These are phyloP conservation scores for Pythium periplocum DNA, from an alignment of 352 stramenopile genomes.

Conservation along the genomic window DNA sequence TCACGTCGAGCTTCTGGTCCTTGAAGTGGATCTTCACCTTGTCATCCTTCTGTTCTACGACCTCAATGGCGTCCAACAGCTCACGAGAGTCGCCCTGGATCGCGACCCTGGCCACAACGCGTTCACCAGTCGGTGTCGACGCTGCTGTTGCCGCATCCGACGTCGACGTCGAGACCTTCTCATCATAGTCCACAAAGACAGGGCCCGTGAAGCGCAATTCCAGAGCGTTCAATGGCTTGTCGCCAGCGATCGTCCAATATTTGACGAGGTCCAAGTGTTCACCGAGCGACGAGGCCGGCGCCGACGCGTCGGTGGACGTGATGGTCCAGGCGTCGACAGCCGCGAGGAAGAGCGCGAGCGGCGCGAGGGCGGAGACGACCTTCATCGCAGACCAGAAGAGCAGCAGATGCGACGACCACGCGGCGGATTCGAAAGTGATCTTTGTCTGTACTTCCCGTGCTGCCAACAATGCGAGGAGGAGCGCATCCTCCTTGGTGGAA, in stretches of 20 bases:
- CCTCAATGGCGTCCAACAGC: constrained; percentile 25
- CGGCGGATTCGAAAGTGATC: too few relatives aligned
- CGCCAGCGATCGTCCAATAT: constrained; percentile 27
- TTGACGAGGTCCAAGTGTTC: constrained; percentile 13
- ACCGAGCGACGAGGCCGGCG: constrained; percentile 2
- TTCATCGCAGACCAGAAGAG: constrained; percentile 2
- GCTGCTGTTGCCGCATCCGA: not conserved
- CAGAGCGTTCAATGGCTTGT: constrained; percentile 16
- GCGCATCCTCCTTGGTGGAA: too few relatives aligned
- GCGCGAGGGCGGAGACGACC: constrained; percentile 3
- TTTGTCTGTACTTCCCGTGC: too few relatives aligned
- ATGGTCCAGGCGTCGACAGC: constrained; percentile 8
- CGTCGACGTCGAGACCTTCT: constrained; percentile 9
- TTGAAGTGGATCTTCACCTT: constrained; percentile 10
- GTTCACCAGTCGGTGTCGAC: constrained; percentile 1
- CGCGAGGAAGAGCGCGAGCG: constrained; percentile 1
- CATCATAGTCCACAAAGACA: constrained; percentile 37
- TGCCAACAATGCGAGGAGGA: too few relatives aligned
- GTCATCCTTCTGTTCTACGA: constrained; percentile 9
- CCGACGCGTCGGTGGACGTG: constrained; percentile 1
- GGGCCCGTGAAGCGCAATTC: constrained; percentile 27
- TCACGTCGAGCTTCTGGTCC: constrained; percentile 15
- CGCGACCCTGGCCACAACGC: constrained; percentile 21
- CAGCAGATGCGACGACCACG: too few relatives aligned
- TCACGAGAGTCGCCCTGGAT: constrained; percentile 19